phyloP scores from a whole-genome alignment of 148 eudicot species.

The Vaccinium darrowii region DNA sequence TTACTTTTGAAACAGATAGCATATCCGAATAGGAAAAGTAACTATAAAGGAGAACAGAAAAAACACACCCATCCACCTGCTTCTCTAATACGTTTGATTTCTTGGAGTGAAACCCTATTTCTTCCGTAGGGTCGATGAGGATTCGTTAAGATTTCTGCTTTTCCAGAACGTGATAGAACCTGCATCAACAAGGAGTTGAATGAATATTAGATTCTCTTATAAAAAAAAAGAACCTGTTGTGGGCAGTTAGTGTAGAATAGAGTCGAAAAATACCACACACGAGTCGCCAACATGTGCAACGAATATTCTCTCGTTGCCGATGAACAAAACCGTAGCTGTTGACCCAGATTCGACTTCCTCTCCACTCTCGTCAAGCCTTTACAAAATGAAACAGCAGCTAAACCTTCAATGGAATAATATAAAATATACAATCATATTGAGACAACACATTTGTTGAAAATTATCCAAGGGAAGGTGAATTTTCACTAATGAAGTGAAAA shows the following conservation, averaged over 20 bases:
- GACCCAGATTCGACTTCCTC: constrained; percentile 82
- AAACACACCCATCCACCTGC: constrained; percentile 99
- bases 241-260: background rate
- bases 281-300: constrained; percentile 97
- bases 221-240: background rate
- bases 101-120: constrained; percentile 67
- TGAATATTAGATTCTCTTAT: background rate
- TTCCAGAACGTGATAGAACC: constrained; percentile 85
- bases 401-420: constrained; percentile 47
- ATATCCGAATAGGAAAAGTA: background rate
- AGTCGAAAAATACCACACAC: constrained; percentile 49
- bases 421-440: constrained; percentile 22
- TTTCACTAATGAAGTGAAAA: background rate
- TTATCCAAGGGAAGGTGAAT: background rate
- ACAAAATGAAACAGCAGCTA: constrained; percentile 51
- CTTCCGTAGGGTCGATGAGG: constrained; percentile 94
- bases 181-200: constrained; percentile 26
- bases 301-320: constrained; percentile 55
- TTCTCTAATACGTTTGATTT: constrained; percentile 78
- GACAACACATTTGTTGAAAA: constrained; percentile 17
- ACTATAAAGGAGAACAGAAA: constrained; percentile 24
- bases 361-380: constrained; percentile 66
- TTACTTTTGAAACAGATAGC: background rate
- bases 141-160: constrained; percentile 73
- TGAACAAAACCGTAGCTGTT: constrained; percentile 75